Evolutionary conservation across 805 yeast genomes (phyloP).

Genomic region (Yarrowia phangngaensis): DNA sequence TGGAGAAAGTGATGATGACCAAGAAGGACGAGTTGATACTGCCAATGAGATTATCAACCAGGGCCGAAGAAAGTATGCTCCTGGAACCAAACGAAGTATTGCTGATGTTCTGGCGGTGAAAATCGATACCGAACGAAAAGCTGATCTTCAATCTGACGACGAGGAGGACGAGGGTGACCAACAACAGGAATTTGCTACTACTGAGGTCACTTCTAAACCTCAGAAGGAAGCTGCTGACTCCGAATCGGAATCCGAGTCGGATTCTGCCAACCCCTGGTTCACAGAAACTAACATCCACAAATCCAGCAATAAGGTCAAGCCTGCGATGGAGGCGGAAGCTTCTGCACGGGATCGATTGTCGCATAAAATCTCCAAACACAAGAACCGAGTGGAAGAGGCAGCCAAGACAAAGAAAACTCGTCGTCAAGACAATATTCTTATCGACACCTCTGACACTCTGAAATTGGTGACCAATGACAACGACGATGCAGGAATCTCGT

Average conservation of each 20-base stretch:
- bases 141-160: conserved; percentile 14
- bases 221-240: not conserved
- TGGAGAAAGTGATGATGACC: conserved; percentile 43
- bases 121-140: conserved; percentile 32
- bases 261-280: conserved; percentile 41
- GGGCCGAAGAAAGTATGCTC: conserved; percentile 81
- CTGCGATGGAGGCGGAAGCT: conserved; percentile 45
- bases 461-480: conserved; percentile 49
- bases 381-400: conserved; percentile 34
- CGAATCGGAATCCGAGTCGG: conserved; percentile 28
- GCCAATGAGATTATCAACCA: conserved; percentile 47
- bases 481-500: conserved; percentile 46
- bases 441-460: conserved; percentile 48
- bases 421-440: conserved; percentile 32
- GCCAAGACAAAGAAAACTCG: conserved; percentile 32
- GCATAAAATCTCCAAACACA: conserved; percentile 42
- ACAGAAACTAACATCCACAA: conserved; percentile 44
- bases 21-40: conserved; percentile 45
- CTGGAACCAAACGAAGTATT: conserved; percentile 48
- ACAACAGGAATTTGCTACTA: not conserved
- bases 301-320: conserved; percentile 48
- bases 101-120: conserved; percentile 31
- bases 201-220: conserved; percentile 3
- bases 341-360: conserved; percentile 27
- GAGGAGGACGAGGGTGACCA: conserved; percentile 8